Base-by-base conservation (phyloP, 257 asterid species). In the Avicennia marina region DNA sequence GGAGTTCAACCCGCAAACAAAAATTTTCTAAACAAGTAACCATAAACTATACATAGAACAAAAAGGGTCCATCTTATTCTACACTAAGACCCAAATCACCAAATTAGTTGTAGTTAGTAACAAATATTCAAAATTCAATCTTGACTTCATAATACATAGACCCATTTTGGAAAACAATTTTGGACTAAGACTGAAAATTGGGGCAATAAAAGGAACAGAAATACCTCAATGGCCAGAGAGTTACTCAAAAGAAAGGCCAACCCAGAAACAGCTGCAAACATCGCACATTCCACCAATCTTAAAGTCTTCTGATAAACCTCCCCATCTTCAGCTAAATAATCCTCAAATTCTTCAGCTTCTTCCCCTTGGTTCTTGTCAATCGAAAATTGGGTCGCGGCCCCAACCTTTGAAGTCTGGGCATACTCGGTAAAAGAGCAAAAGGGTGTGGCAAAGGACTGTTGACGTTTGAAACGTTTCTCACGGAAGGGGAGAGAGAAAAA, bases 211-310 rank as follows among this genome's bases (percentile, higher is more conserved):
- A 51, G 16, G 4, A n/a, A 16, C 32, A 44, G 1, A 22, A 53
- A 26, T 56, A 91, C 98, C 97, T 93, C 99, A 73, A 89, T 75
- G 50, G 95, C 89, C 26, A 93, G 94, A 56, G 99, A 93, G 64
- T 78, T 93, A 57, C 97, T 89, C 83, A 93, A 81, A 4, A 89
- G 83, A 86, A 86, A 89, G 49, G 96, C 86, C 65, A 93, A 58
- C 2, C 94, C 99, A 41, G 97, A 86, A 64, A 89, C 87, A 60
- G 96, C 97, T 60, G 97, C 91, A 58, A 93, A 86, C 97, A 93
- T 89, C n/a, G 99, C 88, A 71, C 96, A 79, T 65, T 93, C 97
- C 64, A 93, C 97, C 64, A 89, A 70, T 71, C 97, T 63, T 18
- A 93, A 62, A 12, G 97, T 93, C 69, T 77, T 89, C 78, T 78